Base-by-base conservation (phyloP, 2,329 filamentous ascomycete species). In the Diaporthe citrichinensis region DNA sequence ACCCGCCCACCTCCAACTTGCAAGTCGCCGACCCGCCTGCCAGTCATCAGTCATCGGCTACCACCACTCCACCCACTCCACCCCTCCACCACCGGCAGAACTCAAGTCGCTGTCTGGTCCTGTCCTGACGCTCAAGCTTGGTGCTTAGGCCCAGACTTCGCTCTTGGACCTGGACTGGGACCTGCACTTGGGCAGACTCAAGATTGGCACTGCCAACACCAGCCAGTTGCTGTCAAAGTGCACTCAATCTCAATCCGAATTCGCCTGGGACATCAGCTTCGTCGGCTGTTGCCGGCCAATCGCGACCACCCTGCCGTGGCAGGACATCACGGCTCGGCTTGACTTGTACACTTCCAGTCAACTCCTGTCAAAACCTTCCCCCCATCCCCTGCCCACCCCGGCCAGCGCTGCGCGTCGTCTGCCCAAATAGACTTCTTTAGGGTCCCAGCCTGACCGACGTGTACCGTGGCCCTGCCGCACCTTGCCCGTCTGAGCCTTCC, bases 191-290 rank as follows among this genome's bases (percentile, higher is more conserved):
- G 46, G 65, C 65, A 55, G 65, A 55, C 65, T 69, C 65, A 15
- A 69, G 65, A 69, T 69, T 69, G 65, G 49, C 65, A 39, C 51
- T 69, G 65, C 65, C 34, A 55, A 55, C 31, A 39, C 65, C 46
- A 31, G 49, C 65, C 65, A 69, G 46, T 41, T 68, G 55, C 65
- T 69, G 65, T 69, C 46, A 69, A 12, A 55, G 65, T 69, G 65
- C 65, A 69, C 65, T 69, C 65, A 69, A 69, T 69, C 65, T 69
- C 65, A 69, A 31, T 69, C 65, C 49, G 65, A 69, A 55, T 41
- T 53, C 65, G 7, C 34, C 31, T 69, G 49, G 23, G 12, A 69
- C 65, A 55, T 55, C 65, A 55, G 65, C 65, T 39, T 69, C 65
- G 65, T 69, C 65, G 65, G 65, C 65, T 69, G 65, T 69, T 28